Evolutionary conservation across 78 protist genomes (phyloP), one percentile per base, ranked within the genome.

Genomic region (Neovahlkampfia damariscottae): DNA sequence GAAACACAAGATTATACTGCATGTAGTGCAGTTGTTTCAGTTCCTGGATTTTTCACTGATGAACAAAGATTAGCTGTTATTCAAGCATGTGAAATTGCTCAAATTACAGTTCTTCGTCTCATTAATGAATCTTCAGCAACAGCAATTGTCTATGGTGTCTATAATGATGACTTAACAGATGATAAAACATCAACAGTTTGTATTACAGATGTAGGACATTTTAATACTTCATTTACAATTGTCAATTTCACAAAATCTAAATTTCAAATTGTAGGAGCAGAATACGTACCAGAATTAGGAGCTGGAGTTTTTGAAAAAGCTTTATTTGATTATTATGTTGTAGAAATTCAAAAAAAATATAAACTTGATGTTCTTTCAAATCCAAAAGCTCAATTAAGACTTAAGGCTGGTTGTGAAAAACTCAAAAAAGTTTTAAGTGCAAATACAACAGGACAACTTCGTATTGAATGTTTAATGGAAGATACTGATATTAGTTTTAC

Each of bases 81-180:
- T 0, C 82, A 89, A 40, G 98, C 98, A 27, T 77, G 89, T 31
- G 2, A 70, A 38, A 87, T 92, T 41, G 96, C 98, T 41, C 96
- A 91, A 38, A 70, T 95, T 30, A 85, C 93, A 81, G 62, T 70
- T 3, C 82, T 90, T 66, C 80, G 87, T 72, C 88, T 94, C 37
- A 29, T 93, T 38, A 92, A 87, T 82, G 98, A 93, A 76, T 70
- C 84, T 67, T 77, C 96, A 2, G 96, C 98, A 1, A 68, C 79
- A 3, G 96, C 97, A 6, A 86, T 95, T 34, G 76, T 77, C n/a
- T 95, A 85, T 74, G 97, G 96, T 37, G 82, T 94, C 84, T 88
- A 68, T n/a, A 37, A 2, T 27, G 79, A 29, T 5, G n/a, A n/a
- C n/a, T n/a, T n/a, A n/a, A 58, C 86, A 59, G 94, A 85, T n/a